phyloP scores from a whole-genome alignment of 2,329 filamentous ascomycete genomes.

The Trichophyton equinum region DNA sequence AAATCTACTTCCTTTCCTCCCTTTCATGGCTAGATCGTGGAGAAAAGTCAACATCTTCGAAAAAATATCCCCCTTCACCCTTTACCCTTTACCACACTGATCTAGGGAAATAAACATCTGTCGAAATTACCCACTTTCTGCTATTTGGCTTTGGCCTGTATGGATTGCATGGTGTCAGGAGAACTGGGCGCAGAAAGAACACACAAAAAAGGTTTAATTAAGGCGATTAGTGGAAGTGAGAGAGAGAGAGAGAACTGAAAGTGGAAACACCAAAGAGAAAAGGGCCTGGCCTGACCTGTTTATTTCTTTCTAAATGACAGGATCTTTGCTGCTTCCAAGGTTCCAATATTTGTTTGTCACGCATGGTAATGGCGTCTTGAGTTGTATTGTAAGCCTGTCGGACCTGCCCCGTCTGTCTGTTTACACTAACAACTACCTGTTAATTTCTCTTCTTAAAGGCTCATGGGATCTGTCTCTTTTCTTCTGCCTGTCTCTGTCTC shows the following conservation, averaged over 20 bases:
- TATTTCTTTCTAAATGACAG: too few species aligned
- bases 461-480: not conserved
- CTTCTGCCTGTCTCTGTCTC: too few species aligned
- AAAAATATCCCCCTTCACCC: not conserved
- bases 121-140: not conserved
- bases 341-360: not conserved
- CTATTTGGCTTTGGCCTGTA: conserved; percentile 1
- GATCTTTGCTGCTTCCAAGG: not conserved
- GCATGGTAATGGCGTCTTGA: not conserved
- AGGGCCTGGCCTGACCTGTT: not conserved
- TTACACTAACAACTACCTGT: not conserved
- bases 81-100: too few species aligned
- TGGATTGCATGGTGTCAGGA: not conserved
- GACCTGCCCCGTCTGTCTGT: not conserved
- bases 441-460: not conserved
- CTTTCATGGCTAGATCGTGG: not conserved
- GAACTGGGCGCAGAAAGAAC: not conserved
- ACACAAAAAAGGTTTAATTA: not conserved
- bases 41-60: not conserved
- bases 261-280: not conserved
- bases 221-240: not conserved
- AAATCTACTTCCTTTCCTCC: not conserved
- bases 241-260: not conserved
- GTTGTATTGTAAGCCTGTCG: not conserved
- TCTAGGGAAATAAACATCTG: not conserved